Evolutionary conservation across 2,329 filamentous ascomycete species (phyloP).

Genomic region (Ophidiomyces ophidiicola): DNA sequence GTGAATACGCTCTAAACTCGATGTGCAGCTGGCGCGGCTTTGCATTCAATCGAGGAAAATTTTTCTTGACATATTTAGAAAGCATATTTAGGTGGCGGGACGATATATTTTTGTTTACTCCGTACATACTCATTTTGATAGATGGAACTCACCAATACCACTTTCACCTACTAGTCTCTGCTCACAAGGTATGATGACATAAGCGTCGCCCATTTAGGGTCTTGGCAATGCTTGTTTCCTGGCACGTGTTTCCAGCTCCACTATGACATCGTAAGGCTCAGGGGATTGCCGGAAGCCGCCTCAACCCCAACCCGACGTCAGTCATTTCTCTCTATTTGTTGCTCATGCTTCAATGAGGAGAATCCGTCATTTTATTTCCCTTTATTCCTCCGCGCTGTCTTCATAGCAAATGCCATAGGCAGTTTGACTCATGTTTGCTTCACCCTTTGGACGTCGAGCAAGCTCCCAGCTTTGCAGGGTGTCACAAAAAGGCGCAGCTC

Average conservation of each 20-base stretch:
- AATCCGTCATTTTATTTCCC: too few relatives aligned
- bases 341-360: too few relatives aligned
- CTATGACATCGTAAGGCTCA: conserved; percentile 1
- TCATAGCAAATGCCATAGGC: not conserved
- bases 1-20: too few relatives aligned
- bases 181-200: too few relatives aligned
- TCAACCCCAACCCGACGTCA: too few relatives aligned
- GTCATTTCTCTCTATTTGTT: not conserved
- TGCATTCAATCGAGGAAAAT: not conserved
- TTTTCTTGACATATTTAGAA: conserved; percentile 3
- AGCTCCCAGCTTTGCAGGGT: not conserved
- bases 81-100: conserved; percentile 2
- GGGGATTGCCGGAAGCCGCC: too few relatives aligned
- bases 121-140: too few relatives aligned
- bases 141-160: not conserved
- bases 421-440: not conserved
- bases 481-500: not conserved
- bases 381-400: not conserved
- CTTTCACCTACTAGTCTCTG: too few relatives aligned
- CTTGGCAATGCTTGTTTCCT: conserved; percentile 2
- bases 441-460: not conserved
- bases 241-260: not conserved
- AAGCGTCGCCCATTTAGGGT: not conserved
- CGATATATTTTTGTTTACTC: too few relatives aligned
- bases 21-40: too few relatives aligned